Evolutionary conservation across 768 basidiomycete genomes (phyloP).

Genomic region (Gymnopilus dilepis): DNA sequence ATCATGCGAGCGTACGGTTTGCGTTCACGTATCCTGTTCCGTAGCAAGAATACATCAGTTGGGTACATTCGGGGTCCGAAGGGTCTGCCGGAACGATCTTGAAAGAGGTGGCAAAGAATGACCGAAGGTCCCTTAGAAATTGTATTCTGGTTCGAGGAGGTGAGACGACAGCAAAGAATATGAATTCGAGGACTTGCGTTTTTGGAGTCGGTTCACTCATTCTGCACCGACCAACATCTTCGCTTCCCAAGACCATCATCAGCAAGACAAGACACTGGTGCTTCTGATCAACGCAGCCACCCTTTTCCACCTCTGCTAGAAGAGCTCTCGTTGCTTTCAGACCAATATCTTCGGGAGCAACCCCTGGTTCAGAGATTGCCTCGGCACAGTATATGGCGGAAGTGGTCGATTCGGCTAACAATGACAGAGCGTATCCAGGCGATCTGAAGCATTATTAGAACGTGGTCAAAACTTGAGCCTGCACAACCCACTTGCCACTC

Average conservation of each 20-base stretch:
- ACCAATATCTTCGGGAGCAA: constrained; percentile 93
- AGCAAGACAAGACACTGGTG: constrained; percentile 87
- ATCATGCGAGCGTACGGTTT: constrained; percentile 74
- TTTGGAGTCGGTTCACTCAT: constrained; percentile 84
- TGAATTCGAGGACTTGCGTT: constrained; percentile 59
- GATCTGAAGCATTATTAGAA: constrained; percentile 59
- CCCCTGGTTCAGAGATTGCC: constrained; percentile 79
- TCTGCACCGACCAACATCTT: constrained; percentile 90
- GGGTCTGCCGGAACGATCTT: constrained; percentile 76
- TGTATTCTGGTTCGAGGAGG: constrained; percentile 68
- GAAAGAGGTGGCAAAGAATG: constrained; percentile 91
- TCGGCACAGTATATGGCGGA: constrained; percentile 88
- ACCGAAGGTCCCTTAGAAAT: constrained; percentile 82
- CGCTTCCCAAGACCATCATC: constrained; percentile 95
- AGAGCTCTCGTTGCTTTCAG: constrained; percentile 79
- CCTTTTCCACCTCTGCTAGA: constrained; percentile 75
- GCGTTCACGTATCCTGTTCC: constrained; percentile 92
- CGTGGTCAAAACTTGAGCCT: neutral
- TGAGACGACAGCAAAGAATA: constrained; percentile 13
- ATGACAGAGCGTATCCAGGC: constrained; percentile 91
- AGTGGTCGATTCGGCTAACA: constrained; percentile 93
- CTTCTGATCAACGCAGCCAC: constrained; percentile 90
- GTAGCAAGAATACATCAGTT: constrained; percentile 87
- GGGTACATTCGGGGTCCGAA: constrained; percentile 52
- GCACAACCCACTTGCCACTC: constrained; percentile 85